These are phyloP conservation scores for Margaritispora aquatica DNA, from an alignment of 495 filamentous ascomycete species.

Conservation along the genomic window DNA sequence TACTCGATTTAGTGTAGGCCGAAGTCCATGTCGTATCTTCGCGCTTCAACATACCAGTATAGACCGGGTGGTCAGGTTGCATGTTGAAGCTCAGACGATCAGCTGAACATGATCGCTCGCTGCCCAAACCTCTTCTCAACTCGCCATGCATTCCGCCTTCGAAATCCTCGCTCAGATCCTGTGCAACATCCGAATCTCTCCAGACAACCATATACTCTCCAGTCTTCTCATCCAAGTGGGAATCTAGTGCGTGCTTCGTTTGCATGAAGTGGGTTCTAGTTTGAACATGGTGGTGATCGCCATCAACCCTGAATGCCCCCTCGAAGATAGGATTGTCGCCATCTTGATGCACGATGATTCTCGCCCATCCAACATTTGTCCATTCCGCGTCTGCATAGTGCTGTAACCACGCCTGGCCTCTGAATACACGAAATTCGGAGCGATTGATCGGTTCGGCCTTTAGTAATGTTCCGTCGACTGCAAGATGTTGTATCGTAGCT, in stretches of 20 bases:
- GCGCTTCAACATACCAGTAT: slow-evolving; percentile 33
- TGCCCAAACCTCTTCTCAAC: slow-evolving; percentile 10
- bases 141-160: slow-evolving; percentile 20
- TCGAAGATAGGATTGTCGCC: slow-evolving; percentile 78
- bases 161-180: slow-evolving; percentile 15
- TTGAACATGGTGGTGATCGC: slow-evolving; percentile 86
- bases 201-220: slow-evolving; percentile 87
- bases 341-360: slow-evolving; percentile 71
- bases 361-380: slow-evolving; percentile 80
- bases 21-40: slow-evolving; percentile 43
- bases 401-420: slow-evolving; percentile 68
- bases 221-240: slow-evolving; percentile 48
- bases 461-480: slow-evolving; percentile 56
- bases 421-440: slow-evolving; percentile 73
- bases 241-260: slow-evolving; percentile 70
- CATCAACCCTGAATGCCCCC: slow-evolving; percentile 75
- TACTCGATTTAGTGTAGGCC: slow-evolving; percentile 42
- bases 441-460: slow-evolving; percentile 60
- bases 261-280: slow-evolving; percentile 65
- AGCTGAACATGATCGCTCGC: slow-evolving; percentile 16
- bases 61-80: slow-evolving; percentile 23
- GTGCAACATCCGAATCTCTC: slow-evolving; percentile 77
- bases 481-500: slow-evolving; percentile 66
- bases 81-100: slow-evolving; percentile 29
- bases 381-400: slow-evolving; percentile 55